Percentiles rank a stretch among this genome's conserved stretches.
phyloP scores from a whole-genome alignment of 169 alveolate species.

The Plasmodium sp. region DNA sequence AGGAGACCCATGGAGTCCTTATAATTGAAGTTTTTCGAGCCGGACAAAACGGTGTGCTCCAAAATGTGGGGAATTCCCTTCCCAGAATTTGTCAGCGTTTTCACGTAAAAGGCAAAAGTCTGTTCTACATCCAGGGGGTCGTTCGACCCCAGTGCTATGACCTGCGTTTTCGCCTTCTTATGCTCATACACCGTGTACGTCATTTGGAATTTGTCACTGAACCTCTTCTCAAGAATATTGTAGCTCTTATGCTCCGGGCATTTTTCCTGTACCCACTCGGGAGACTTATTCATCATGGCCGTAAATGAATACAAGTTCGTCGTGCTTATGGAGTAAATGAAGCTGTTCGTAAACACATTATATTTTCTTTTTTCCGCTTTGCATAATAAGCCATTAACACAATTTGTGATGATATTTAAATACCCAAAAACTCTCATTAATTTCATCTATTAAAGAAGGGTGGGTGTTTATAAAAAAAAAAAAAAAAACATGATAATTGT shows the following conservation, averaged over 20 bases:
- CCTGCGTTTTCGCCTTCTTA: conserved; percentile 72
- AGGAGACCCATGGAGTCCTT: conserved; percentile 88
- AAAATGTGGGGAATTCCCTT: conserved; percentile 89
- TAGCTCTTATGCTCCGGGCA: conserved; percentile 70
- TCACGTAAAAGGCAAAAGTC: conserved; percentile 68
- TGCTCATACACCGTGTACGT: conserved; percentile 72
- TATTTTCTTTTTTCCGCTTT: conserved; percentile 39
- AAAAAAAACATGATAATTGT: not conserved
- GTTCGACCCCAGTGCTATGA: conserved; percentile 64
- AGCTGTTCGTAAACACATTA: conserved; percentile 53
- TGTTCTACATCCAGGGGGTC: conserved; percentile 68
- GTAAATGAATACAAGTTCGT: conserved; percentile 19
- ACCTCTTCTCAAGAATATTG: conserved; percentile 50
- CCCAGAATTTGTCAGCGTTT: conserved; percentile 73
- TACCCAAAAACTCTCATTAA: conserved; percentile 73
- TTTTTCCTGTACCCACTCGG: conserved; percentile 68
- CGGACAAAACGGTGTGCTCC: conserved; percentile 91
- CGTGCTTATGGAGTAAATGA: conserved; percentile 19
- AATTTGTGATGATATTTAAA: conserved; percentile 54
- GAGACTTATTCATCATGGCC: conserved; percentile 58
- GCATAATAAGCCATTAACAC: conserved; percentile 38
- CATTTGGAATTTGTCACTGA: conserved; percentile 39
- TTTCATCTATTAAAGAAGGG: conserved; percentile 14
- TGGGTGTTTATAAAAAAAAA: conserved; percentile 6
- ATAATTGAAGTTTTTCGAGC: conserved; percentile 86